phyloP scores from a whole-genome alignment of 2,329 filamentous ascomycete genomes.

The Beauveria pseudobassiana region DNA sequence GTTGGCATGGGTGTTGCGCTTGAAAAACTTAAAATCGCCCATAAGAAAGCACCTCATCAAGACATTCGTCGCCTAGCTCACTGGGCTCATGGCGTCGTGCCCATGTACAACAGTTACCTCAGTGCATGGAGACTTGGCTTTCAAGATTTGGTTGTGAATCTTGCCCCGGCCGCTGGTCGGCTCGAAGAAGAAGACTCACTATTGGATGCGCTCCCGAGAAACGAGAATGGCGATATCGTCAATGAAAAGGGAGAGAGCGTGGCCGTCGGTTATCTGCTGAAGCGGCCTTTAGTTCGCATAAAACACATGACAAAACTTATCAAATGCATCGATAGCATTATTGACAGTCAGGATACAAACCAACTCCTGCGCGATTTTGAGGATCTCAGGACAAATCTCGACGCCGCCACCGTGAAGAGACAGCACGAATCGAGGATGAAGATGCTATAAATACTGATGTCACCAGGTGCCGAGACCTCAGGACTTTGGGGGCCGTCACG shows the following conservation, averaged over 20 bases:
- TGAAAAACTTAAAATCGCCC: constrained; percentile 72
- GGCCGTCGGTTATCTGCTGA: constrained; percentile 88
- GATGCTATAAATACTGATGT: constrained; percentile 79
- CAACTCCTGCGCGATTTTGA: constrained; percentile 50
- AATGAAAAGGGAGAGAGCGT: constrained; percentile 79
- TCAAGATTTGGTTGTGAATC: constrained; percentile 87
- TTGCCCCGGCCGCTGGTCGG: constrained; percentile 57
- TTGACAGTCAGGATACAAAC: constrained; percentile 39
- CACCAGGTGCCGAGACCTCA: constrained; percentile 69
- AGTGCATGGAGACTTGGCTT: constrained; percentile 88
- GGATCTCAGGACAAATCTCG: constrained; percentile 69
- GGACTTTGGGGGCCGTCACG: constrained; percentile 64
- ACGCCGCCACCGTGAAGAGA: constrained; percentile 54
- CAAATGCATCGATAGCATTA: constrained; percentile 55
- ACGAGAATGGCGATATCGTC: constrained; percentile 58
- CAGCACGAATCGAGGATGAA: constrained; percentile 72
- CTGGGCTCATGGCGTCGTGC: constrained; percentile 74
- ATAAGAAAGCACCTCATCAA: constrained; percentile 70
- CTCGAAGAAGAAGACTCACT: constrained; percentile 54
- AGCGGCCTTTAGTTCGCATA: constrained; percentile 77
- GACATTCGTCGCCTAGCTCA: constrained; percentile 64
- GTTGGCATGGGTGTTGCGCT: constrained; percentile 89
- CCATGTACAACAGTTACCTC: constrained; percentile 79
- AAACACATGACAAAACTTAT: constrained; percentile 84
- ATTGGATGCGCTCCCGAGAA: constrained; percentile 50